phyloP scores from a whole-genome alignment of 805 yeast genomes.

The Nakazawaea siamensis region DNA sequence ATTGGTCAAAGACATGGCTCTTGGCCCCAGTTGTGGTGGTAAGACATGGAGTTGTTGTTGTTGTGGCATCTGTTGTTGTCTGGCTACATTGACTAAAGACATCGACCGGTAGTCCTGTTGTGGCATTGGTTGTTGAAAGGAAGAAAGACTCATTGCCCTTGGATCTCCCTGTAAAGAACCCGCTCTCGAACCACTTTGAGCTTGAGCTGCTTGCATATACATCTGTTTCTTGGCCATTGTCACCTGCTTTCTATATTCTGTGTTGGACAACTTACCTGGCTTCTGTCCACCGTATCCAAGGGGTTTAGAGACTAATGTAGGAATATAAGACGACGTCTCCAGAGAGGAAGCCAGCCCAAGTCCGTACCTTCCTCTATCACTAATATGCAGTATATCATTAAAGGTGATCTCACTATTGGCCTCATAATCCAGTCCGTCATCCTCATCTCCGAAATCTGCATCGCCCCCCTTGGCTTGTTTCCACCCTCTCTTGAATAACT shows the following conservation, averaged over 20 bases:
- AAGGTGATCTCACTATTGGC: conserved; percentile 38
- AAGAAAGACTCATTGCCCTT: conserved; percentile 25
- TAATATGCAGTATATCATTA: conserved; percentile 53
- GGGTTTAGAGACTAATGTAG: conserved; percentile 42
- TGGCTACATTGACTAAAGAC: conserved; percentile 25
- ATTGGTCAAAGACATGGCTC: conserved; percentile 24
- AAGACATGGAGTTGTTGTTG: conserved; percentile 5
- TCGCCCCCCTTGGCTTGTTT: conserved; percentile 19
- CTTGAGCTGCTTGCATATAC: conserved; percentile 20
- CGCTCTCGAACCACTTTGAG: conserved; percentile 3
- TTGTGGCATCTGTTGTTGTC: conserved; percentile 3
- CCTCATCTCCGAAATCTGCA: conserved; percentile 19
- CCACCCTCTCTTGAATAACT: conserved; percentile 32
- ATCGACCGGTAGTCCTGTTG: conserved; percentile 32
- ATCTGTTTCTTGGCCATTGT: conserved; percentile 59
- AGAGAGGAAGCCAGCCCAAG: conserved; percentile 22
- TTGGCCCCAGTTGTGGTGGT: conserved; percentile 13
- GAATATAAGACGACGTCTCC: conserved; percentile 62
- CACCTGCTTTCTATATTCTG: conserved; percentile 63
- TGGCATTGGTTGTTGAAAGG: conserved; percentile 19
- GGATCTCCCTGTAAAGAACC: conserved; percentile 15
- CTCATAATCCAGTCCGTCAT: conserved; percentile 20
- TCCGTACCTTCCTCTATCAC: conserved; percentile 64
- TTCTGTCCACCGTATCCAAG: conserved; percentile 8
- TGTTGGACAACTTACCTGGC: conserved; percentile 28